Evolutionary conservation across 345 rosid genomes (phyloP).

Genomic region (Populus deltoides): DNA sequence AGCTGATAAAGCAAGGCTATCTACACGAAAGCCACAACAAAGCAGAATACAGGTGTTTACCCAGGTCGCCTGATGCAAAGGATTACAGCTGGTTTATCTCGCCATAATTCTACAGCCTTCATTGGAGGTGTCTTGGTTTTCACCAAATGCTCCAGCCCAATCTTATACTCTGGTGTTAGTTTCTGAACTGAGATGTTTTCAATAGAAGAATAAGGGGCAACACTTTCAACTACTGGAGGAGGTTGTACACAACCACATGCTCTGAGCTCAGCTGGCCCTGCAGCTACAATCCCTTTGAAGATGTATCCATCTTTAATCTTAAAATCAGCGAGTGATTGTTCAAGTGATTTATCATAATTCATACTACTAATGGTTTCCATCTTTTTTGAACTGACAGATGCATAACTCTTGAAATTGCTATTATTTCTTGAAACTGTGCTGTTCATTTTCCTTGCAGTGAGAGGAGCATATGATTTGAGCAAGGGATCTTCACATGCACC

Average conservation of each 20-base stretch:
- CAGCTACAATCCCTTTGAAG: constrained; percentile 62
- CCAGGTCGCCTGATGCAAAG: constrained; percentile 65
- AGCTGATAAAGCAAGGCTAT: not conserved
- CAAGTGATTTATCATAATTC: constrained; percentile 33
- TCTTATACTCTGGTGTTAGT: constrained; percentile 53
- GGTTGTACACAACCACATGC: constrained; percentile 59
- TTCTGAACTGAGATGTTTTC: constrained; percentile 51
- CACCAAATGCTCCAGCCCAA: constrained; percentile 53
- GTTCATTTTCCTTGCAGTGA: constrained; percentile 17
- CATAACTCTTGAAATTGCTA: constrained; percentile 29
- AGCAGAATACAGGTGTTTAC: constrained; percentile 30
- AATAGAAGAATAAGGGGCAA: constrained; percentile 46
- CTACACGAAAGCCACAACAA: not conserved
- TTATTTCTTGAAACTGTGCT: constrained; percentile 27
- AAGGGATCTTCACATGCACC: constrained; percentile 37
- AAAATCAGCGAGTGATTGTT: constrained; percentile 50
- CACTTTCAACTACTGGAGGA: constrained; percentile 47
- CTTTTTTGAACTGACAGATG: constrained; percentile 28
- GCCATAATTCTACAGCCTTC: constrained; percentile 62
- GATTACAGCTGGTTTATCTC: constrained; percentile 52
- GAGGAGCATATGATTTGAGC: constrained; percentile 20
- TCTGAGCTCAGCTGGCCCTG: constrained; percentile 53
- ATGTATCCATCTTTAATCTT: constrained; percentile 52
- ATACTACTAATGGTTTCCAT: constrained; percentile 18
- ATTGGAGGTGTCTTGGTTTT: constrained; percentile 53